A percentile compares a stretch with the other conserved stretches of the same genome.
These are phyloP conservation scores for Luzula sylvatica DNA, from an alignment of 176 grass and related monocot species.

Conservation along the genomic window DNA sequence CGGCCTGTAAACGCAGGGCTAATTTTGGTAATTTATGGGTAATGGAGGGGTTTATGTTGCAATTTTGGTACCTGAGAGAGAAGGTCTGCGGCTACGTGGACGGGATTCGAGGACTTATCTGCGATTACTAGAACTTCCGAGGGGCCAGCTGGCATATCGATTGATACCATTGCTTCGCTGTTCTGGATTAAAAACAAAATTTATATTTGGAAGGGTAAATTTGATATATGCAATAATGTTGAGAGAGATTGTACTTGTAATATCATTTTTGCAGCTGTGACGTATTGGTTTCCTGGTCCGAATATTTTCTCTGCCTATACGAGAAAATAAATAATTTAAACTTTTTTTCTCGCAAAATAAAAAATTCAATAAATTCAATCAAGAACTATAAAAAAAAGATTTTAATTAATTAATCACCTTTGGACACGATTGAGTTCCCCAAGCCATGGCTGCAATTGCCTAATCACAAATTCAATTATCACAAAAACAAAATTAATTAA, in stretches of 20 bases:
- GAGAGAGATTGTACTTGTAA: slow-evolving; percentile 52
- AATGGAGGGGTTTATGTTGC: background rate
- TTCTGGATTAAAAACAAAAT: slow-evolving; percentile 46
- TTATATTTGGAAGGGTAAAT: background rate
- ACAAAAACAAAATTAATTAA: background rate
- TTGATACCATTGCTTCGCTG: slow-evolving; percentile 97
- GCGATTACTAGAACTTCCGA: slow-evolving; percentile 95
- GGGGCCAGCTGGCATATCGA: slow-evolving; percentile 95
- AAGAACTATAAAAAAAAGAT: background rate
- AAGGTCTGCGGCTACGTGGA: slow-evolving; percentile 88
- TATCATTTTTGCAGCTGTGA: slow-evolving; percentile 99
- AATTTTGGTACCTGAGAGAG: slow-evolving; percentile 67
- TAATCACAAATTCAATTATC: slow-evolving; percentile 17
- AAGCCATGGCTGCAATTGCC: slow-evolving; percentile 94
- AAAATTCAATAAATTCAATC: background rate
- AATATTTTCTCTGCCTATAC: slow-evolving; percentile 89
- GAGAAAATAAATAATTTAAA: slow-evolving; percentile 4
- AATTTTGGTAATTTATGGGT: too few species aligned
- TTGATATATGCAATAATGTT: background rate
- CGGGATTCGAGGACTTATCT: slow-evolving; percentile 67
- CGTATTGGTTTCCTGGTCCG: slow-evolving; percentile 97
- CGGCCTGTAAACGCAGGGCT: slow-evolving; percentile 38
- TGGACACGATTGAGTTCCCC: slow-evolving; percentile 80
- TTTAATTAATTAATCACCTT: slow-evolving; percentile 44
- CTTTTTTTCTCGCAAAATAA: background rate